Evolutionary conservation across 352 stramenopile species (phyloP).

Genomic region (Globisporangium nodosum): DNA sequence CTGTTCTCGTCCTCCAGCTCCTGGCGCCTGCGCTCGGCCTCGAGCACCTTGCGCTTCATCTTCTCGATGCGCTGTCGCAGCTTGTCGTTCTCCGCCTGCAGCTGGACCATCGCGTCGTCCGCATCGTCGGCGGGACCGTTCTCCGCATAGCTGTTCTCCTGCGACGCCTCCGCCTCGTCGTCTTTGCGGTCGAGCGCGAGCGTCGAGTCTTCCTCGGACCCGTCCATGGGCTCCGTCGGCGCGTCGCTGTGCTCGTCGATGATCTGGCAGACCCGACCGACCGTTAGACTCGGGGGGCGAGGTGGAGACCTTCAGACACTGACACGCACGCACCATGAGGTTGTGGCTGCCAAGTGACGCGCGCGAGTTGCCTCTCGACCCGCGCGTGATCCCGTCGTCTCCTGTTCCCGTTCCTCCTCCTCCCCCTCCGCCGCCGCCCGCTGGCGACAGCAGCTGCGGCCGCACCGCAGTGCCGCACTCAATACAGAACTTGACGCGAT

Average conservation of each 20-base stretch:
- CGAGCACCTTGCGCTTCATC: conserved; percentile 58
- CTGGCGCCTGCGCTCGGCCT: conserved; percentile 45
- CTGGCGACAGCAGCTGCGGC: conserved; percentile 47
- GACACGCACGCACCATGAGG: conserved; percentile 29
- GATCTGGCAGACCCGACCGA: conserved; percentile 18
- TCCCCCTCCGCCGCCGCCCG: conserved; percentile 16
- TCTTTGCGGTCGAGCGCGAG: conserved; percentile 32
- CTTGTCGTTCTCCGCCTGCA: conserved; percentile 78
- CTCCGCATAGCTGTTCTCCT: conserved; percentile 16
- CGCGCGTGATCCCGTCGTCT: conserved; percentile 19
- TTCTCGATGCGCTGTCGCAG: conserved; percentile 66
- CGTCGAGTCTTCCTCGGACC: conserved; percentile 48
- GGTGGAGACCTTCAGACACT: background rate
- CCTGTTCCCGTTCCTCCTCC: conserved; percentile 21
- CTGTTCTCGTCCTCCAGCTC: conserved; percentile 50
- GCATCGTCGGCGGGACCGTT: conserved; percentile 8
- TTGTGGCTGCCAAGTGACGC: conserved; percentile 37
- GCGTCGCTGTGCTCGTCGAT: conserved; percentile 70
- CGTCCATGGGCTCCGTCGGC: conserved; percentile 46
- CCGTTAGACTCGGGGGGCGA: background rate
- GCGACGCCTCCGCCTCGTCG: conserved; percentile 25
- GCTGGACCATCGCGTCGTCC: conserved; percentile 29
- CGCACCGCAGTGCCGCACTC: conserved; percentile 72
- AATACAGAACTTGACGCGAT: conserved; percentile 83
- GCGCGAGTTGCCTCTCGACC: conserved; percentile 32